A percentile compares a stretch with the other conserved stretches of the same genome.
Evolutionary conservation across 805 yeast species (phyloP).

Genomic region (Soucietia sequanensis): DNA sequence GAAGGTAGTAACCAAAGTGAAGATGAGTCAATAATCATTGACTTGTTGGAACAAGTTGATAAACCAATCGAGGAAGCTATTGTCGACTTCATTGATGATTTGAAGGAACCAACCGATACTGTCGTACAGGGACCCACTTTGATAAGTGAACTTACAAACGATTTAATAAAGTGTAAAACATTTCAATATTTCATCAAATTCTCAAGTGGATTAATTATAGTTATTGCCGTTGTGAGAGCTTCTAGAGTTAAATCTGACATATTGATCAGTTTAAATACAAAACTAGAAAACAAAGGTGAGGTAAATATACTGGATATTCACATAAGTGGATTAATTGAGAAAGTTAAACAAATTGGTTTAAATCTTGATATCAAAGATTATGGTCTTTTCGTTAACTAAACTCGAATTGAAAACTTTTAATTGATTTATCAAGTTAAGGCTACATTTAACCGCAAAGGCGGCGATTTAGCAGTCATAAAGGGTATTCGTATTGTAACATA

Average conservation of each 20-base stretch:
- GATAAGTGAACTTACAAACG: not conserved
- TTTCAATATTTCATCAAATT: conserved; percentile 4
- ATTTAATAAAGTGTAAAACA: not conserved
- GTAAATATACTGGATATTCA: too few species aligned
- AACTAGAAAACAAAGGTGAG: too few species aligned
- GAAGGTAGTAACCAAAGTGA: conserved; percentile 25
- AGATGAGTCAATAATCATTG: conserved; percentile 63
- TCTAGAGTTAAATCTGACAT: conserved; percentile 56
- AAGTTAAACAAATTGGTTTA: not conserved
- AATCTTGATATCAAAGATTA: not conserved
- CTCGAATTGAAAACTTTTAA: too few species aligned
- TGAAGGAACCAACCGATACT: conserved; percentile 27
- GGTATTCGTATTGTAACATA: too few species aligned
- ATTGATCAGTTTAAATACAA: conserved; percentile 53
- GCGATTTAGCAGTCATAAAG: too few species aligned
- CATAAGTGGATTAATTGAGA: too few species aligned
- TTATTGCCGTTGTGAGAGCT: conserved; percentile 59
- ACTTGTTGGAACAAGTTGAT: conserved; percentile 54
- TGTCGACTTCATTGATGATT: conserved; percentile 54
- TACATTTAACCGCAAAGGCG: too few species aligned
- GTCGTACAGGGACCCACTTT: not conserved
- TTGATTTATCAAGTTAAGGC: too few species aligned
- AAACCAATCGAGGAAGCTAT: conserved; percentile 42
- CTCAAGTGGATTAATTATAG: conserved; percentile 36
- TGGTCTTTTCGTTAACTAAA: not conserved